These are phyloP conservation scores for Bjerkandera adusta DNA, from an alignment of 1,284 basidiomycete genomes.

Conservation along the genomic window DNA sequence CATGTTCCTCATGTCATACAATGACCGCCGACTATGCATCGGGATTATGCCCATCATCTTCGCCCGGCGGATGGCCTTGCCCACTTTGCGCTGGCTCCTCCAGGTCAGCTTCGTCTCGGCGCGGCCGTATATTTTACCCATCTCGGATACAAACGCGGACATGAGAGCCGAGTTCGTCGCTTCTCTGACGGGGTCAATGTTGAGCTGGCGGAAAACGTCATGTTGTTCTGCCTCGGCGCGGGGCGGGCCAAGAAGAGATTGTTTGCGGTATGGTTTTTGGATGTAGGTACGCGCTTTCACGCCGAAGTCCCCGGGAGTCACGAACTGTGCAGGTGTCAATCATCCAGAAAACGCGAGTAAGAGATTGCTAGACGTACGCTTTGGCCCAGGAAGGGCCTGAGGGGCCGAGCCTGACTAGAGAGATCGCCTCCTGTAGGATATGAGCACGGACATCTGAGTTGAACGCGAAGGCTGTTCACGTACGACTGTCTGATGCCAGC, in stretches of 20 bases:
- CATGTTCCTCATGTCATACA: too few relatives aligned
- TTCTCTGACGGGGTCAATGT: constrained; percentile 68
- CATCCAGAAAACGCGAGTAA: background rate
- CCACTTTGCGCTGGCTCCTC: constrained; percentile 78
- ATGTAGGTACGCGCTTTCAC: constrained; percentile 20
- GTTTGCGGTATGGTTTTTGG: constrained; percentile 18
- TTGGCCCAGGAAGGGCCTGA: background rate
- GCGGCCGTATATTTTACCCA: constrained; percentile 84
- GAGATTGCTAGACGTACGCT: background rate
- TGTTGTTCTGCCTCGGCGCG: constrained; percentile 43
- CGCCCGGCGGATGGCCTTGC: constrained; percentile 88
- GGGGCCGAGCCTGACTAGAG: background rate
- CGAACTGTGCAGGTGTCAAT: constrained; percentile 23
- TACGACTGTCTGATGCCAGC: background rate
- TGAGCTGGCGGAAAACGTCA: constrained; percentile 72
- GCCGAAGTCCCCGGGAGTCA: constrained; percentile 27
- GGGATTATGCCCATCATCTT: constrained; percentile 93
- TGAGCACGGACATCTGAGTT: background rate
- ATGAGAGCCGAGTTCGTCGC: constrained; percentile 69
- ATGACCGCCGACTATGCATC: constrained; percentile 32
- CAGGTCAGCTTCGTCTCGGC: constrained; percentile 76
- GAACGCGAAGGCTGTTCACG: background rate
- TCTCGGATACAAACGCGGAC: constrained; percentile 68
- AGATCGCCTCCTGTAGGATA: background rate
- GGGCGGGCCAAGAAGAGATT: constrained; percentile 49